Evolutionary conservation across 1,284 basidiomycete species (phyloP).

Genomic region (Trichosporon faecale): DNA sequence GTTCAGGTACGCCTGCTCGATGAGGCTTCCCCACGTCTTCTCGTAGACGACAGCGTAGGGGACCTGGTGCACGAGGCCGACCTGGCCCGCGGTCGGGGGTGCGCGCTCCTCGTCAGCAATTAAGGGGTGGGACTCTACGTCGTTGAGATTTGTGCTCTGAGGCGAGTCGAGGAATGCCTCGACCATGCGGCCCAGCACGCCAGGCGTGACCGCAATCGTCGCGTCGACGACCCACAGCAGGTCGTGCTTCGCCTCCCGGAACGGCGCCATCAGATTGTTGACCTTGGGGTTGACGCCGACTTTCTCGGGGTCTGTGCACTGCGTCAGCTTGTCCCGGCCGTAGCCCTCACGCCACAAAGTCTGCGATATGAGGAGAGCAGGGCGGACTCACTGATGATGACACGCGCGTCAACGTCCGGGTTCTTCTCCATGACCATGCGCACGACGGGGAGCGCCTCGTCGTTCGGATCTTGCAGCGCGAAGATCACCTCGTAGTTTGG

Average conservation of each 20-base stretch:
- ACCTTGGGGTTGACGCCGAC: conserved; percentile 96
- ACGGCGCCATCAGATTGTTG: conserved; percentile 88
- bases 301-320: conserved; percentile 46
- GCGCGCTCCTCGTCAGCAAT: conserved; percentile 30
- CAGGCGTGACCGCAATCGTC: conserved; percentile 74
- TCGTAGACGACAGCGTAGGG: conserved; percentile 76
- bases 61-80: conserved; percentile 93
- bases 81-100: conserved; percentile 45
- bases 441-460: conserved; percentile 77
- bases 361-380: neutral
- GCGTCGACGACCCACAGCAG: conserved; percentile 97
- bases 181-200: conserved; percentile 82
- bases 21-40: conserved; percentile 68
- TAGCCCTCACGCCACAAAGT: neutral
- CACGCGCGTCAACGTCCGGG: conserved; percentile 64
- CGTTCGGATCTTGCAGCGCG: conserved; percentile 73
- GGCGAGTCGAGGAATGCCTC: conserved; percentile 57
- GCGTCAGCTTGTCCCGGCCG: neutral
- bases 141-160: conserved; percentile 20
- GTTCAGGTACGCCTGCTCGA: conserved; percentile 93
- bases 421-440: conserved; percentile 68
- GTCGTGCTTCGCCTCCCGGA: conserved; percentile 74
- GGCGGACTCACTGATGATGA: conserved; percentile 67
- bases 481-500: conserved; percentile 83
- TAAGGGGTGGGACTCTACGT: conserved; percentile 39